Base-by-base conservation (phyloP, 139 green algal species). In the Picochlorum sp. region DNA sequence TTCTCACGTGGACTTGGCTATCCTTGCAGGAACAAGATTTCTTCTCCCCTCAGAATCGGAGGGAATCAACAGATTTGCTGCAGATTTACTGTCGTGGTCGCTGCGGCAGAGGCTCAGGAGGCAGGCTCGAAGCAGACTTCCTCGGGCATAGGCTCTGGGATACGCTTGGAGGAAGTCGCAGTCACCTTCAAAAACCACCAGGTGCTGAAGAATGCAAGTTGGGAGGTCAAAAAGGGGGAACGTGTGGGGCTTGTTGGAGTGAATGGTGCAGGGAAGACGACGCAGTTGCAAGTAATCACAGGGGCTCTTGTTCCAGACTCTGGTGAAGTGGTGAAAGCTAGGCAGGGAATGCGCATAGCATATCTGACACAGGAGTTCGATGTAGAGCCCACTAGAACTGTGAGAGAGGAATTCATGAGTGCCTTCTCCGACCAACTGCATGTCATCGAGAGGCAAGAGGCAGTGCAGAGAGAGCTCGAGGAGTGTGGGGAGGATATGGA, bases 191-290 rank as follows among this genome's bases (percentile, higher is more conserved):
- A 96, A 80, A 92, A 94, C 75, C 78, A 92, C 62, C 75, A 93
- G 69, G 81, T 98, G 56, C 79, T 98, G 3, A 85, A 84, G 49
- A 79, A 92, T 66, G 80, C 88, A 28, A 82, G 69, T 28, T 98
- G 94, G 94, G 93, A 98, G 56, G 88, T 96, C 59, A 98, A 96
- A 69, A 92, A 90, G 65, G 92, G 94, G 1, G 90, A 99, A 78
- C 71, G 89, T 4, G 91, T 96, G n/a, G 94, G 94, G 2, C 78
- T 99, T 18, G 94, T 99, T 15, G 93, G 92, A 32, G 80, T 97
- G n/a, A 99, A 98, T 69, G 94, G 94, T 13, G 92, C 94, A 3
- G 94, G 94, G 23, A 99, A 99, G 80, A 97, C 92, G 1, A 98
- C 92, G 8, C 92, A 97, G 81, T 80, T 98, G 60, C 80, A 95